phyloP scores from a whole-genome alignment of 2,329 filamentous ascomycete species.

The Seiridium unicorne region DNA sequence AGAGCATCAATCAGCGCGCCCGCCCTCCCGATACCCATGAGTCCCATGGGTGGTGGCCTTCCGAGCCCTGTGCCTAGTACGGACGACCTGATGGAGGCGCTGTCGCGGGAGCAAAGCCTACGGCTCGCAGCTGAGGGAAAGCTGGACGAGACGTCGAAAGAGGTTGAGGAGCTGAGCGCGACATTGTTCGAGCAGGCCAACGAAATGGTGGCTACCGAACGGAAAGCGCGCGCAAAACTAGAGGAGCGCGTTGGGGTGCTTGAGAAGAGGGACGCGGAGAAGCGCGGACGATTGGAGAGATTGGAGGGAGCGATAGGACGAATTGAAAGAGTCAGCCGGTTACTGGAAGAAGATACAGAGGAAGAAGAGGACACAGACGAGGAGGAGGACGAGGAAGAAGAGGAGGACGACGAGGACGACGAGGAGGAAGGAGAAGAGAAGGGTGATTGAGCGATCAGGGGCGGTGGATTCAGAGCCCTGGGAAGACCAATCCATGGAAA shows the following conservation, averaged over 20 bases:
- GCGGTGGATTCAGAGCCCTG: too few species aligned
- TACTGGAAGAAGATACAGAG: slow-evolving; percentile 41
- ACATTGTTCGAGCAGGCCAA: slow-evolving; percentile 80
- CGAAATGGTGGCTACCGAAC: slow-evolving; percentile 80
- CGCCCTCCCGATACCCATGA: slow-evolving; percentile 12
- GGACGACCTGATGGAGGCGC: slow-evolving; percentile 59
- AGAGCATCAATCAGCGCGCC: slow-evolving; percentile 21
- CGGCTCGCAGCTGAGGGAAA: slow-evolving; percentile 68
- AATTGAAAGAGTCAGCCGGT: slow-evolving; percentile 66
- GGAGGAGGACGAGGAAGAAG: slow-evolving; percentile 16
- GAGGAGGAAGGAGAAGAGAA: too few species aligned
- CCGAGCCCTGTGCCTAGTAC: slow-evolving; percentile 22
- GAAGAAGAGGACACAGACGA: slow-evolving; percentile 23
- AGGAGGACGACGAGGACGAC: neutral
- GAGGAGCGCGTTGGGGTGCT: slow-evolving; percentile 69
- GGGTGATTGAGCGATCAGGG: too few species aligned
- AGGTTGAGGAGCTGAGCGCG: slow-evolving; percentile 77
- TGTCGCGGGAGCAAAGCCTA: slow-evolving; percentile 65
- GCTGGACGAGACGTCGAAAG: slow-evolving; percentile 63
- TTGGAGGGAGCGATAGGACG: slow-evolving; percentile 69
- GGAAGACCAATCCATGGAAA: too few species aligned
- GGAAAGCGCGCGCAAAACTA: slow-evolving; percentile 66
- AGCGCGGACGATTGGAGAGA: slow-evolving; percentile 64
- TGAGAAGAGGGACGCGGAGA: slow-evolving; percentile 69
- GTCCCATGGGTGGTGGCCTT: slow-evolving; percentile 11